Evolutionary conservation across 345 rosid genomes (phyloP), one percentile per base, ranked within the genome.

Genomic region (Pugionium cornutum): DNA sequence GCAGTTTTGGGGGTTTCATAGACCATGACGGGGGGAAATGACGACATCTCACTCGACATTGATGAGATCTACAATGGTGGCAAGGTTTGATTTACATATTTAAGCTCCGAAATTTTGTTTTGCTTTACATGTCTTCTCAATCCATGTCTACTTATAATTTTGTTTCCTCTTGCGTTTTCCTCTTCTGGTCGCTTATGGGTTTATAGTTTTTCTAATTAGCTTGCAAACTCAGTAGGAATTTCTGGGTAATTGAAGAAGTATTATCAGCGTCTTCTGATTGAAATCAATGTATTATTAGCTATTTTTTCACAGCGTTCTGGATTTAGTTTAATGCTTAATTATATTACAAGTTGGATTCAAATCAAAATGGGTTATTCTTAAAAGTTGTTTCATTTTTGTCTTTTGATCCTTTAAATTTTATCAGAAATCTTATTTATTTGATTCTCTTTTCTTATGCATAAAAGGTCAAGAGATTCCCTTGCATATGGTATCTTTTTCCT

Each of bases 41-140:
- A 80, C 72, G 84, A 75, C 57, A 18, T 18, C 18, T 18, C 18
- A 18, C 18, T 18, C 18, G 18, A 0, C 18, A 70, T 82, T 76
- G 96, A 89, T 81, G 84, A 87, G 92, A 89, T 91, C 83, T 81
- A 70, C 77, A 86, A 89, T 63, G 86, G 89, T 60, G 95, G 98
- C 64, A 84, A 87, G 91, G 98, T 86, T 53, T 30, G 18, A 62
- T 27, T 49, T 53, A 45, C 63, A 33, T 48, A 5, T 31, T 56
- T 18, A 1, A 64, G 59, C 65, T 72, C 18, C n/a, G 4, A 58
- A 57, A 57, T 18, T 57, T 42, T 35, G 60, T 51, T 54, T 11
- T 18, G 0, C 50, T 66, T 57, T 27, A 18, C 31, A 3, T 35
- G 6, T 27, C 7, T 41, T 62, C 48, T 37, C 4, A 6, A 44